phyloP scores from a whole-genome alignment of 495 filamentous ascomycete species.

The Parathielavia hyrcaniae region DNA sequence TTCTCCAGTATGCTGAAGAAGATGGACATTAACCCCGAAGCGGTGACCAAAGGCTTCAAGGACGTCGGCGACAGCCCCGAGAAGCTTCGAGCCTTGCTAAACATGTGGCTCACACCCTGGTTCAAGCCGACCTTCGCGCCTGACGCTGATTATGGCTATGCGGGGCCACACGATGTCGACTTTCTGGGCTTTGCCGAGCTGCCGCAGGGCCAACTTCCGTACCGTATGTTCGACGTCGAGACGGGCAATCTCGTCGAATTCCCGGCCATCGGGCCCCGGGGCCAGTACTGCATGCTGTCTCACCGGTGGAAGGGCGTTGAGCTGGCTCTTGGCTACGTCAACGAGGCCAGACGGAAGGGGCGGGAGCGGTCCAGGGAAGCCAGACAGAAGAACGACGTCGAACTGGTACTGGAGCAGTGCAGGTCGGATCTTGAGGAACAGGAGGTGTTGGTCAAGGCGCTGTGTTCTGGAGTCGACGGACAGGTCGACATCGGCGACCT shows the following conservation, averaged over 20 bases:
- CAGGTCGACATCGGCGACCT: constrained; percentile 9
- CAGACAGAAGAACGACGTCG: constrained; percentile 14
- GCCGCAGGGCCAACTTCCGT: constrained; percentile 23
- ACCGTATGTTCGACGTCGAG: constrained; percentile 44
- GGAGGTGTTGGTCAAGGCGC: constrained; percentile 19
- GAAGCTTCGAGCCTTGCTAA: constrained; percentile 29
- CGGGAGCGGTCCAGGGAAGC: constrained; percentile 13
- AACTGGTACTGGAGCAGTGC: constrained; percentile 24
- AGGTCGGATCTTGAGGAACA: constrained; percentile 25
- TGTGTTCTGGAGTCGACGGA: constrained; percentile 8
- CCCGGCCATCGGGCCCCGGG: constrained; percentile 26
- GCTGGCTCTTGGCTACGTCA: constrained; percentile 36
- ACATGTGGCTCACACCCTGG: constrained; percentile 29
- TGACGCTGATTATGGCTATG: constrained; percentile 16
- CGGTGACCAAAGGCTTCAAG: constrained; percentile 20
- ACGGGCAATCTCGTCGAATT: constrained; percentile 37
- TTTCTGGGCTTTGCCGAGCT: constrained; percentile 20
- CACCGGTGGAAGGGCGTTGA: constrained; percentile 46
- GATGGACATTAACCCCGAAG: constrained; percentile 19
- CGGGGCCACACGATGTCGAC: constrained; percentile 25
- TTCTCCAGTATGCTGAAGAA: constrained; percentile 11
- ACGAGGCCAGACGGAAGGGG: constrained; percentile 13
- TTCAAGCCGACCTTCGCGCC: constrained; percentile 29
- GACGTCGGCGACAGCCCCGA: constrained; percentile 27
- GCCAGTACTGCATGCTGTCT: constrained; percentile 44